phyloP scores from a whole-genome alignment of 805 yeast species.

The Pichia californica region DNA sequence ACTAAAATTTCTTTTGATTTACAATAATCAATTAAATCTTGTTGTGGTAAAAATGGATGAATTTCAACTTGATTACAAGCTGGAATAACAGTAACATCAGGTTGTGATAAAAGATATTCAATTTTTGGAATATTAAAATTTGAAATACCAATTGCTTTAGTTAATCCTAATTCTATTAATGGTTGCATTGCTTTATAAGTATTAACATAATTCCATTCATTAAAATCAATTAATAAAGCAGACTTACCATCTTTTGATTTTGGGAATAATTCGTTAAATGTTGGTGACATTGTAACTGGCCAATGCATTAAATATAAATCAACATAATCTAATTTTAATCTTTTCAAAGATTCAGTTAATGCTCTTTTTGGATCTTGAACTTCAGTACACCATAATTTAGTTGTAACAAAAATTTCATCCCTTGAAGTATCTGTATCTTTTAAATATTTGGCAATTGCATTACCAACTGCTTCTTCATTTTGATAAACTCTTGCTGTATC shows the following conservation, averaged over 20 bases:
- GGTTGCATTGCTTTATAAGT: slow-evolving; percentile 62
- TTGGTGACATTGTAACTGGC: slow-evolving; percentile 47
- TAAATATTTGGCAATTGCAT: slow-evolving; percentile 40
- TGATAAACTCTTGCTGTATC: slow-evolving; percentile 68
- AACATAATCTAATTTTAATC: slow-evolving; percentile 66
- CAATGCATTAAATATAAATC: slow-evolving; percentile 79
- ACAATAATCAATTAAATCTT: slow-evolving; percentile 47
- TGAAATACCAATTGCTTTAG: slow-evolving; percentile 67
- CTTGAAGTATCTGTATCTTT: slow-evolving; percentile 55
- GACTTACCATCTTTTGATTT: slow-evolving; percentile 25
- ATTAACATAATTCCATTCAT: slow-evolving; percentile 38
- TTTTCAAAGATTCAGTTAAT: slow-evolving; percentile 50
- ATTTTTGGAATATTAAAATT: slow-evolving; percentile 55
- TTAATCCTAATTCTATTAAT: slow-evolving; percentile 31
- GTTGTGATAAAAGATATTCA: slow-evolving; percentile 41
- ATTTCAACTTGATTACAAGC: slow-evolving; percentile 49
- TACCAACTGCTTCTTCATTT: slow-evolving; percentile 56
- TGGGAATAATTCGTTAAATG: slow-evolving; percentile 28
- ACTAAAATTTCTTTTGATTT: slow-evolving; percentile 45
- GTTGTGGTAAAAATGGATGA: slow-evolving; percentile 66
- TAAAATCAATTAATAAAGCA: slow-evolving; percentile 25
- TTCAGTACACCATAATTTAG: slow-evolving; percentile 58
- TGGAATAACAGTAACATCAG: slow-evolving; percentile 49
- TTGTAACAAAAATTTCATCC: slow-evolving; percentile 60
- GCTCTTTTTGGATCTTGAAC: slow-evolving; percentile 46